Percentiles rank a stretch among this genome's conserved stretches.
These are phyloP conservation scores for Clitopilus hobsonii DNA, from an alignment of 768 basidiomycete genomes.

Conservation along the genomic window DNA sequence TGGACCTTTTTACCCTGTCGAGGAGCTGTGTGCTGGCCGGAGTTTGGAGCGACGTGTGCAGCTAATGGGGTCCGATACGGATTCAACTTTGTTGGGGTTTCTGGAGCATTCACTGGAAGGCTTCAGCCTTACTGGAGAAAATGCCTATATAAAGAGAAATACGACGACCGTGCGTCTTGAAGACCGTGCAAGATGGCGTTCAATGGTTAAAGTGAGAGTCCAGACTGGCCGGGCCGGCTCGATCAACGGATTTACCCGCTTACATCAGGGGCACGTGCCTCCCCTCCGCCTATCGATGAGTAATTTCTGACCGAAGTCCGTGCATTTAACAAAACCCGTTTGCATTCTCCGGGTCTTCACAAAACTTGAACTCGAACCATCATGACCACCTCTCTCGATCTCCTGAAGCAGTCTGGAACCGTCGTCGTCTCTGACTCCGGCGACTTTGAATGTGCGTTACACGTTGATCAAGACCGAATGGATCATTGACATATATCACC, in stretches of 20 bases:
- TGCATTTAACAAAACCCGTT: slow-evolving; percentile 1
- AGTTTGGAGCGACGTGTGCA: no score
- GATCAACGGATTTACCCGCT: neutral
- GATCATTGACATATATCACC: slow-evolving; percentile 13
- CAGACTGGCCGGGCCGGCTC: neutral
- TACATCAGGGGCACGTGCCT: neutral
- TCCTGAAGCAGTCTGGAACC: slow-evolving; percentile 88
- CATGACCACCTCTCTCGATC: slow-evolving; percentile 80
- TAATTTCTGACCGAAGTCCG: neutral
- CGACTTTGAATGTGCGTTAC: slow-evolving; percentile 75
- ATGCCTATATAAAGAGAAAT: no score
- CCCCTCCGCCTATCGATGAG: neutral
- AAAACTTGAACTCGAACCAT: slow-evolving; percentile 23
- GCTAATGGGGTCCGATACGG: no score
- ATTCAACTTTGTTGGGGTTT: no score
- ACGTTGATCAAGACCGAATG: slow-evolving; percentile 9
- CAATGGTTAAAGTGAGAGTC: neutral
- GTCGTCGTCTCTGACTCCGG: slow-evolving; percentile 97
- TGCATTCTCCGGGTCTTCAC: neutral
- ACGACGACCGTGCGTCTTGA: neutral
- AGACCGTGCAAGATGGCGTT: neutral
- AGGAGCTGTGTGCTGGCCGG: neutral
- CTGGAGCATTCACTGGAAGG: no score
- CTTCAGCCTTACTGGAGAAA: no score
- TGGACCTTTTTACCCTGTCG: no score